Percentiles rank a stretch among this genome's conserved stretches.
Conservation (phyloP, 176 grass and related monocot species). For the Triticum dicoccoides region DNA sequence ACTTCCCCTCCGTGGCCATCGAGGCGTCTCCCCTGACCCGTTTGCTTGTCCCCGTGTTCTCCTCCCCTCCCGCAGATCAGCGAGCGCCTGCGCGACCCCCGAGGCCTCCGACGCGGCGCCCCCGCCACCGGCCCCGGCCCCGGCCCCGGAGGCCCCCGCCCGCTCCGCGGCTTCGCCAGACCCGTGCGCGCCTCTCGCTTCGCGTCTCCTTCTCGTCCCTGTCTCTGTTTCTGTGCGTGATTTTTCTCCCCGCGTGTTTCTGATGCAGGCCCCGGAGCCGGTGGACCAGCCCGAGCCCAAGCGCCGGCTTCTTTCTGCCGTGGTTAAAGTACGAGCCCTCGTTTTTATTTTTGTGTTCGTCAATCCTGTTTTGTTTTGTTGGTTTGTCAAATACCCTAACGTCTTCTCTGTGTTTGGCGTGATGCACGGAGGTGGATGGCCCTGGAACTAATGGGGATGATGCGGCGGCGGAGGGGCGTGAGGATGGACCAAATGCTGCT, state of each 20-base stretch:
- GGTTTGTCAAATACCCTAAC: not conserved
- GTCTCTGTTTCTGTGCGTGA: no score
- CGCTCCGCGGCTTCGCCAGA: conserved; percentile 61
- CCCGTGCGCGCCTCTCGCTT: no score
- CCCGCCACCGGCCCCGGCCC: conserved; percentile 3
- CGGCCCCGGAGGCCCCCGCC: conserved; percentile 34
- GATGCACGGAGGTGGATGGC: conserved; percentile 53
- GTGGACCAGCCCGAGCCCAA: conserved; percentile 66
- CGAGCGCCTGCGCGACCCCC: conserved; percentile 85
- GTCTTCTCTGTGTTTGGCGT: not conserved
- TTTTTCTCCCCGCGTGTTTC: no score
- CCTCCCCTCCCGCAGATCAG: conserved; percentile 57
- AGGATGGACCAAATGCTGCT: not conserved
- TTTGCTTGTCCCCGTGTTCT: not conserved
- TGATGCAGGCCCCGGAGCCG: conserved; percentile 39
- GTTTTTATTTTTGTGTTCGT: not conserved
- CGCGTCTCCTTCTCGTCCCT: no score
- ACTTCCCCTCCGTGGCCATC: not conserved
- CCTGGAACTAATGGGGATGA: conserved; percentile 43
- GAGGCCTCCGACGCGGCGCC: conserved; percentile 67
- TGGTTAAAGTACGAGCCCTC: conserved; percentile 60
- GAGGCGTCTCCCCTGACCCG: conserved; percentile 20
- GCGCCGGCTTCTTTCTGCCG: conserved; percentile 68
- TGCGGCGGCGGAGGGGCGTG: conserved; percentile 6
- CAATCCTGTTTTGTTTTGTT: not conserved